Evolutionary conservation across 139 green algal genomes (phyloP), one percentile per base, ranked within the genome.

Genomic region (Limnomonas spitsbergensis): DNA sequence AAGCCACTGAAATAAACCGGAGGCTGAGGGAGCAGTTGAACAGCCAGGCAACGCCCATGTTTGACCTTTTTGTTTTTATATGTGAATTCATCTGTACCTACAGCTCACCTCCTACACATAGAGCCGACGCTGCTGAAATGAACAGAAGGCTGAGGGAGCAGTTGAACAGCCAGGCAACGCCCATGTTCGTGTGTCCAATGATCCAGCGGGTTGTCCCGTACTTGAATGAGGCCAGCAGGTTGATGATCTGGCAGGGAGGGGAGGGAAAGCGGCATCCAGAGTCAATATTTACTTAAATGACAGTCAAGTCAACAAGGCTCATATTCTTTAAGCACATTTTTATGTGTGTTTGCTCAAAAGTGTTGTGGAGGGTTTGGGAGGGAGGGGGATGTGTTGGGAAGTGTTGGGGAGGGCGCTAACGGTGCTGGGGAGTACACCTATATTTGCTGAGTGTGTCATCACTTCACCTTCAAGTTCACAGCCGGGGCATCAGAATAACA

Each of bases 91-190:
- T n/a, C n/a, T n/a, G n/a, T n/a, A n/a, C n/a, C n/a, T n/a, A n/a
- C n/a, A n/a, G n/a, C n/a, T 61, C 47, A 61, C 88, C 76, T 34
- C 88, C 87, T 36, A 97, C 91, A 36, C 95, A 93, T n/a, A 89
- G 72, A 67, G 81, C 90, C 6, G 89, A 85, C 27, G 87, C 82
- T n/a, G 77, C 81, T 6, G 86, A 88, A 71, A 94, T 93, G 67
- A 97, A 81, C 1, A 56, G 54, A 26, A 89, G 39, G 52, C 75
- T 89, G 77, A 92, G 86, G 3, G 78, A 81, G 37, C 91, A 80
- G 78, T 94, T 95, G 86, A 96, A 95, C 52, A 96, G 75, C 91
- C 91, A 96, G 0, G 91, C 91, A 4, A 94, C 77, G 36, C 70
- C 79, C 78, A 90, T 79, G 80, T 90, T 88, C 53, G 71, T 80